Conservation (phyloP, 2,329 filamentous ascomycete species). For the Paraconiothyrium brasiliense region DNA sequence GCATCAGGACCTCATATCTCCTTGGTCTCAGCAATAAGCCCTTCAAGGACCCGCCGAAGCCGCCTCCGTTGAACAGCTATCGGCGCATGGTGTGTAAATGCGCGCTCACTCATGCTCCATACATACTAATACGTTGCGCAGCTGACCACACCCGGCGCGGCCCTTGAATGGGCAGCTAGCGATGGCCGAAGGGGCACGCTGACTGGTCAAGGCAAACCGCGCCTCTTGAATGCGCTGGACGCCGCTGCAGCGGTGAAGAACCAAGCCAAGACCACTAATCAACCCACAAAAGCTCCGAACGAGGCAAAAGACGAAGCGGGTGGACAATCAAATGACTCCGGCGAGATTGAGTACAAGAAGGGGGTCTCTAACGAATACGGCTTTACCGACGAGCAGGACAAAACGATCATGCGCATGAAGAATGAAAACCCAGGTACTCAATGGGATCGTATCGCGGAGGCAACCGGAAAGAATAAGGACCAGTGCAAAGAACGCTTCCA, state of each 20-base stretch:
- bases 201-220: conserved; percentile 27
- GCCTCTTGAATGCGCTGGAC: conserved; percentile 15
- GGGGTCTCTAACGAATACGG: conserved; percentile 10
- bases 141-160: conserved; percentile 34
- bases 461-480: conserved; percentile 34
- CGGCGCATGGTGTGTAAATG: conserved; percentile 23
- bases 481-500: conserved; percentile 42
- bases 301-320: background rate
- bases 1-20: conserved; percentile 39
- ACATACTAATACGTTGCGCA: conserved; percentile 18
- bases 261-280: conserved; percentile 13
- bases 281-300: background rate
- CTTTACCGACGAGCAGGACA: conserved; percentile 54
- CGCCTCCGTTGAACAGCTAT: conserved; percentile 14
- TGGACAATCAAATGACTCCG: background rate
- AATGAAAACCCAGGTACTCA: conserved; percentile 25
- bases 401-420: conserved; percentile 50
- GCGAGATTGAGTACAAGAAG: conserved; percentile 12
- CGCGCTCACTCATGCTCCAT: background rate
- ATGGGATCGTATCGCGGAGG: conserved; percentile 45
- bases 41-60: conserved; percentile 34
- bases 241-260: conserved; percentile 25
- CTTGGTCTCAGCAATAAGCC: conserved; percentile 42
- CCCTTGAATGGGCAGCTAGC: conserved; percentile 45
- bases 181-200: conserved; percentile 44